phyloP scores from a whole-genome alignment of 345 rosid genomes.

The Populus euphratica region DNA sequence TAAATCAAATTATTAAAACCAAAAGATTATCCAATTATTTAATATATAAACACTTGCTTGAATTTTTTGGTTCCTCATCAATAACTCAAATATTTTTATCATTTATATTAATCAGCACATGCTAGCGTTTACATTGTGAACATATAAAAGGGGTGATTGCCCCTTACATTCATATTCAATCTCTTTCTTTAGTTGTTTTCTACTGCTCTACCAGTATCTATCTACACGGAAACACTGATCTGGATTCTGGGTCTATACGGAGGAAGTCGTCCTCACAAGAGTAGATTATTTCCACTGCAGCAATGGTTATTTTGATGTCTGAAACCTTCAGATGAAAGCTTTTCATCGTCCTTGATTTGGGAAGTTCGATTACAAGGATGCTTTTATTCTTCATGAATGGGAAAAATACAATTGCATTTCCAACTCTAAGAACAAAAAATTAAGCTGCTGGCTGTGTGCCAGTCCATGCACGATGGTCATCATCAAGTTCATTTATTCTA shows the following conservation, averaged over 20 bases:
- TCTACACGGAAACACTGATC: background rate
- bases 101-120: no score
- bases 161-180: background rate
- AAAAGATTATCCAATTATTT: no score
- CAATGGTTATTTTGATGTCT: background rate
- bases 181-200: background rate
- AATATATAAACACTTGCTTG: no score
- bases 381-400: background rate
- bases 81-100: no score
- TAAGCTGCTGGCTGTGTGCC: slow-evolving; percentile 46
- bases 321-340: background rate
- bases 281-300: background rate
- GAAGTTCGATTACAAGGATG: background rate
- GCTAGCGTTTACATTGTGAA: background rate
- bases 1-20: no score
- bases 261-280: background rate
- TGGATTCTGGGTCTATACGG: background rate
- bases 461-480: slow-evolving; percentile 41
- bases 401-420: background rate
- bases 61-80: no score
- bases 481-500: slow-evolving; percentile 27
- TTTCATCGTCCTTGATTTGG: slow-evolving; percentile 1
- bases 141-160: background rate
- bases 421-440: background rate
- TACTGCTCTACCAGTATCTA: background rate